phyloP scores from a whole-genome alignment of 495 filamentous ascomycete genomes.

The Friedmanniomyces simplex region DNA sequence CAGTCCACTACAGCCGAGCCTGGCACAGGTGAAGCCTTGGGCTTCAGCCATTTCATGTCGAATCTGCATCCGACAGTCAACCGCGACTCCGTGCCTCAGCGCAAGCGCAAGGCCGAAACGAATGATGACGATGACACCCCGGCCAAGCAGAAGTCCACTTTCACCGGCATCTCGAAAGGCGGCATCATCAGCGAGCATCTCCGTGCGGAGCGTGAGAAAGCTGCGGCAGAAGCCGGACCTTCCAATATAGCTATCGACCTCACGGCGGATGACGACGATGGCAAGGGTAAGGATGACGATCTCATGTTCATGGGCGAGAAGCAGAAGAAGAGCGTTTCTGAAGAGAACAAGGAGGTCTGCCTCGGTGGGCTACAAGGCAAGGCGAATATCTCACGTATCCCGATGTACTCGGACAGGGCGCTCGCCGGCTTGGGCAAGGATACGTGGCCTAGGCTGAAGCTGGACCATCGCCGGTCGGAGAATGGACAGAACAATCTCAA shows the following conservation, averaged over 20 bases:
- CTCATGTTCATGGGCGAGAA: conserved; percentile 32
- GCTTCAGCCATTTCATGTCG: conserved; percentile 48
- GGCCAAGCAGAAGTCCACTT: conserved; percentile 31
- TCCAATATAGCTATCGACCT: conserved; percentile 43
- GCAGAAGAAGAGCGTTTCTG: conserved; percentile 18
- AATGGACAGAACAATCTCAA: background rate
- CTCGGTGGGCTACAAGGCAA: conserved; percentile 46
- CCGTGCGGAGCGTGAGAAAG: conserved; percentile 43
- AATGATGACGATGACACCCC: conserved; percentile 23
- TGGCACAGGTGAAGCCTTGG: conserved; percentile 3
- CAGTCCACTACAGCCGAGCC: background rate
- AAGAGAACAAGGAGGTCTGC: conserved; percentile 59
- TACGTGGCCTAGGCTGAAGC: conserved; percentile 5
- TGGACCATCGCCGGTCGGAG: background rate
- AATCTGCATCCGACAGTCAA: conserved; percentile 60
- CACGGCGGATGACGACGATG: conserved; percentile 35
- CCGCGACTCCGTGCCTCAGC: conserved; percentile 50
- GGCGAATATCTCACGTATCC: conserved; percentile 8
- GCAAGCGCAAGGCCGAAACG: conserved; percentile 50
- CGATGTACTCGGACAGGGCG: background rate
- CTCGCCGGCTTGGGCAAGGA: background rate
- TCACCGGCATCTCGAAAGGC: conserved; percentile 37
- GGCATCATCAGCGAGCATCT: conserved; percentile 54
- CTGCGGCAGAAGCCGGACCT: conserved; percentile 28
- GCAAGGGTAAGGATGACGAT: conserved; percentile 37